Conservation (phyloP, 768 basidiomycete species). For the Leccinum olivaceopallidum region DNA sequence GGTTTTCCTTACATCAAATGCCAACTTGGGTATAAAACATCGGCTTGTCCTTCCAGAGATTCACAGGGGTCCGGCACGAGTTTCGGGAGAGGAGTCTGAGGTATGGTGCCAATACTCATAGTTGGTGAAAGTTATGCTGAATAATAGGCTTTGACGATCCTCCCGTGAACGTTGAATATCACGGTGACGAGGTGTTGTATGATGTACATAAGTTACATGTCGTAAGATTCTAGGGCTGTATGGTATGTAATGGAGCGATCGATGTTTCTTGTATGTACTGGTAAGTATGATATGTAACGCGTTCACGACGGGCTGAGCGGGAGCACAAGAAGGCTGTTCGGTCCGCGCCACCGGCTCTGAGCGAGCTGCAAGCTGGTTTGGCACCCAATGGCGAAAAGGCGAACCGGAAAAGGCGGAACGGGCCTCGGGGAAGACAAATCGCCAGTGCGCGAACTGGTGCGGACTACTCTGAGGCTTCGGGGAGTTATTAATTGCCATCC, state of each 20-base stretch:
- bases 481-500: too few relatives aligned
- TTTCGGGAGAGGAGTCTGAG: not conserved
- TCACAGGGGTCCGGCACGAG: not conserved
- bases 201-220: not conserved
- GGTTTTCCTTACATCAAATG: too few relatives aligned
- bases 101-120: too few relatives aligned
- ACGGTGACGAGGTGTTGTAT: not conserved
- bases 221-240: not conserved
- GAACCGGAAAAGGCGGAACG: not conserved
- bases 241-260: not conserved
- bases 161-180: not conserved
- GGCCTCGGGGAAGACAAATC: not conserved
- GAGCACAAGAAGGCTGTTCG: not conserved
- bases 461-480: too few relatives aligned
- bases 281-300: not conserved
- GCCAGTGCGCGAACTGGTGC: not conserved
- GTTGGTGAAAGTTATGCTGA: not conserved
- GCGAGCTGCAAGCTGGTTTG: not conserved
- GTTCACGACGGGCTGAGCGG: not conserved
- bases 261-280: not conserved
- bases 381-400: not conserved
- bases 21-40: not conserved
- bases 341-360: not conserved
- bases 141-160: not conserved
- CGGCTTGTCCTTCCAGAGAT: not conserved